Base-by-base conservation (phyloP, 441 rosid species). In the Gossypium davidsonii region DNA sequence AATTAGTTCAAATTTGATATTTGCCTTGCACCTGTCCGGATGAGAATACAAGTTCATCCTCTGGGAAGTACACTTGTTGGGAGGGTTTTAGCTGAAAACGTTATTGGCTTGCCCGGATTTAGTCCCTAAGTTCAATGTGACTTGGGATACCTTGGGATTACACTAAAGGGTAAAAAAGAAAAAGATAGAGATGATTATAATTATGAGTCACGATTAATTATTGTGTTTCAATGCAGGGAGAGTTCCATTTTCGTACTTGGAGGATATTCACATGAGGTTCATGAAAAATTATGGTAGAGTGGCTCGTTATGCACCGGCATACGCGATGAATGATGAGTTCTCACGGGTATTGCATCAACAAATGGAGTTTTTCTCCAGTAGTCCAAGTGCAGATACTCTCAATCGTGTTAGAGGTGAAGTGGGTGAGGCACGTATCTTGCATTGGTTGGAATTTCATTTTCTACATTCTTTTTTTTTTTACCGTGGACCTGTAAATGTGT, bases 321-420 rank as follows among this genome's bases (percentile, higher is more conserved):
- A 94, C 76, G 93, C 97, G 0, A 91, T 92, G 99, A 94, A 92
- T 73, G 98, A 94, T 83, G 99, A 94, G 25, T 94, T 94, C 73
- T 92, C 97, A 1, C 89, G 99, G 85, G 97, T 91, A 60, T 84
- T 94, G 88, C 99, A 94, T 82, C 98, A 92, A 86, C 99, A 94
- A 80, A 94, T 94, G 97, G 99, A 91, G 80, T 91, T 94, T 64
- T 94, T 87, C 89, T 94, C 99, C 18, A 91, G 94, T 80, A 92
- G 90, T 77, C 91, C 96, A 6, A 92, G 87, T 83, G 92, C 85
- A 56, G 97, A 92, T 79, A 87, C 97, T 70, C 92, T 94, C 71
- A 89, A 74, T 81, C 96, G 98, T 82, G 97, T 92, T 21, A 78
- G 92, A 77, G 92, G 96, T 17, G 97, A 92, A 90, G 98, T 94